Conservation (phyloP, 306 rosid genomes). For the Dryas octopetala region DNA sequence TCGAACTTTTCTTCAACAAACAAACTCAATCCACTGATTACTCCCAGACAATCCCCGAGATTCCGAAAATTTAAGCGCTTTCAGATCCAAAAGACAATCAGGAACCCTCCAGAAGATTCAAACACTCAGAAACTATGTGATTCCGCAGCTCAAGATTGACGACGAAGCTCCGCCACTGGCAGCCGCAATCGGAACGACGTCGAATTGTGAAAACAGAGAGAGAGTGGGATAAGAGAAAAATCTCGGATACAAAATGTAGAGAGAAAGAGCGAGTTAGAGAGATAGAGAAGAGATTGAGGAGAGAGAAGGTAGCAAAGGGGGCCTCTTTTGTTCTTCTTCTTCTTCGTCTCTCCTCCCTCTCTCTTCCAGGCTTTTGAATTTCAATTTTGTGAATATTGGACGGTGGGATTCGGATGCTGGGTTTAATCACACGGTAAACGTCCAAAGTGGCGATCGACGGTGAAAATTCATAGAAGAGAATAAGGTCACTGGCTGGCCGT, state of each 20-base stretch:
- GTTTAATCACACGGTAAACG: conserved; percentile 43
- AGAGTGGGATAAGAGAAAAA: neutral
- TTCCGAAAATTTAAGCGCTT: neutral
- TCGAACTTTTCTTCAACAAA: conserved; percentile 5
- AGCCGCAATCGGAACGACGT: conserved; percentile 31
- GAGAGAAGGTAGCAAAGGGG: conserved; percentile 38
- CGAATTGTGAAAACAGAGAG: conserved; percentile 25
- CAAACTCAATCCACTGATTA: conserved; percentile 38
- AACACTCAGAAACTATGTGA: neutral
- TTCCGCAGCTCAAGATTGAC: conserved; percentile 46
- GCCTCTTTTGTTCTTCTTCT: conserved; percentile 21
- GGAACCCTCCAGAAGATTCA: neutral
- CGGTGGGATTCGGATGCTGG: conserved; percentile 45
- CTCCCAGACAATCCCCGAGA: conserved; percentile 39
- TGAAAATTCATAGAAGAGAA: conserved; percentile 45
- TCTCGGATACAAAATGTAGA: conserved; percentile 12
- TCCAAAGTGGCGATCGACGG: conserved; percentile 35
- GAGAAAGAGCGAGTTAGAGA: conserved; percentile 22
- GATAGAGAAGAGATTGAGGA: conserved; percentile 24
- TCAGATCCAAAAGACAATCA: conserved; percentile 11
- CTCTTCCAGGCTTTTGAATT: conserved; percentile 89
- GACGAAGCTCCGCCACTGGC: conserved; percentile 30
- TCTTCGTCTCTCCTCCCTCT: conserved; percentile 86
- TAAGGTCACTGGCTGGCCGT: conserved; percentile 38
- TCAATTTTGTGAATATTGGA: conserved; percentile 73